Base-by-base conservation (phyloP, 2,329 filamentous ascomycete species). In the Pseudopyricularia cyperi region DNA sequence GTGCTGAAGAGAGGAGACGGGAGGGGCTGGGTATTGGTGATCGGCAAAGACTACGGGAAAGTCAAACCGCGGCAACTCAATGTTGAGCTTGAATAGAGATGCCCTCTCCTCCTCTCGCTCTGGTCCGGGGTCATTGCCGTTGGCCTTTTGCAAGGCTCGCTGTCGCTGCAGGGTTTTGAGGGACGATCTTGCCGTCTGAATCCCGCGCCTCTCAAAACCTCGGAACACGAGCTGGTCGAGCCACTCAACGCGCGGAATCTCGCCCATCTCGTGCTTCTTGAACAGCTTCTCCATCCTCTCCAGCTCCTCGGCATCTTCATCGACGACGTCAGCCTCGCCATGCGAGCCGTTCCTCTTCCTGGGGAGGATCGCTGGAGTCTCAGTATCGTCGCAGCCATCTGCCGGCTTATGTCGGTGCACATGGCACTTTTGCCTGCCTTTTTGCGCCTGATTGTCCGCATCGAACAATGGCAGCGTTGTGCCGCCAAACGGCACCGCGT, bases 251-350 rank as follows among this genome's bases (percentile, higher is more conserved):
- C 89, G 81, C 1, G 88, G 83, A 26, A 98, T 91, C 64, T 98
- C 93, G 17, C 89, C 90, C 85, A 96, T 94, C 64, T 98, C 94
- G 63, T 97, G 93, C 68, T 95, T 95, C 69, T 98, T 98, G 64
- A 98, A 86, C 22, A 97, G 68, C 52, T 82, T 84, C 62, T 97
- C 90, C 58, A 98, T 77, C 17, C 93, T 77, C 60, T 96, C 89
- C 55, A 96, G 76, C 66, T 98, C 93, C 51, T 88, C 82, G n/a
- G 71, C 71, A 54, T 94, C 82, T 58, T 84, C 84, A 53, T 86
- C 81, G n/a, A 79, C 70, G 0, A 71, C 65, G 2, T 74, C 70
- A 1, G 74, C 67, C 1, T 70, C 69, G 5, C 71, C 72, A 39
- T 73, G 75, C 53, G 71, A 24, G 11, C 51, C 50, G 7, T 51